phyloP scores from a whole-genome alignment of 2,329 filamentous ascomycete species.

The Pseudogymnoascus sp. region DNA sequence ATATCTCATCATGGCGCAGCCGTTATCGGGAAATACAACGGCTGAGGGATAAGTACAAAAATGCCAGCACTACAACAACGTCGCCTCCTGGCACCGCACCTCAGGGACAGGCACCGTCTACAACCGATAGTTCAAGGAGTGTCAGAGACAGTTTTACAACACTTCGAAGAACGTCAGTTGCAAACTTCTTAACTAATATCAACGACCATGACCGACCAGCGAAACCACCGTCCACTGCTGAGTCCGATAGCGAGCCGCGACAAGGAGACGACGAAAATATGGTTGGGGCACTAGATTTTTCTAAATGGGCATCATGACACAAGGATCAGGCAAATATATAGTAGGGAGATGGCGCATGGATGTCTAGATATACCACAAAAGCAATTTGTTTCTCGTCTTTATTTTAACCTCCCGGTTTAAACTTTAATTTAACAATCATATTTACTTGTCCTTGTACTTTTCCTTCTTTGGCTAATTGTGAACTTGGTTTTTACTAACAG shows the following conservation, averaged over 20 bases:
- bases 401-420: background rate
- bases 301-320: constrained; percentile 25
- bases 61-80: constrained; percentile 16
- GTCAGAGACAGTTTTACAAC: constrained; percentile 54
- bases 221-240: constrained; percentile 47
- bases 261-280: constrained; percentile 24
- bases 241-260: constrained; percentile 38
- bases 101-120: constrained; percentile 17
- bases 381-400: constrained; percentile 2
- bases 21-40: constrained; percentile 76
- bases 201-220: constrained; percentile 50
- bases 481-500: background rate
- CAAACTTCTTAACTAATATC: constrained; percentile 52
- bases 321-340: background rate
- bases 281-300: constrained; percentile 29
- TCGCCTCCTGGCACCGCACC: constrained; percentile 19
- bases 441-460: background rate
- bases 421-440: constrained; percentile 7
- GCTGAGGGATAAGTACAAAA: constrained; percentile 60
- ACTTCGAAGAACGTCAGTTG: constrained; percentile 53
- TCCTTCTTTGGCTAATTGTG: background rate
- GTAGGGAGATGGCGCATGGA: background rate
- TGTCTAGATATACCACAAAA: constrained; percentile 12
- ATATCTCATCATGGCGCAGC: constrained; percentile 82
- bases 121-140: constrained; percentile 31